These are phyloP conservation scores for Tricholoma sp. DNA, from an alignment of 768 basidiomycete species.

Conservation along the genomic window DNA sequence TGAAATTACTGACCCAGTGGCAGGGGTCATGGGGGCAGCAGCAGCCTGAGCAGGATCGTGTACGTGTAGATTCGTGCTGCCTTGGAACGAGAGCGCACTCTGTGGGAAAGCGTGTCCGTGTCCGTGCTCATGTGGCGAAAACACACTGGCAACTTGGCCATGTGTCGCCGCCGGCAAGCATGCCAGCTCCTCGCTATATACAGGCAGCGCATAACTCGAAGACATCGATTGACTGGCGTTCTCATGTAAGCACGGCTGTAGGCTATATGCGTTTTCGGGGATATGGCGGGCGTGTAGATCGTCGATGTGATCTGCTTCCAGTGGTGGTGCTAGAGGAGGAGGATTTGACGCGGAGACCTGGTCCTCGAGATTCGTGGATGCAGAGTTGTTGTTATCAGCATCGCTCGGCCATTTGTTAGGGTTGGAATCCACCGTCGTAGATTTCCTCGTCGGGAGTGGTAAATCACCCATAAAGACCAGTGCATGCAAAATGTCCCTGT, in stretches of 20 bases:
- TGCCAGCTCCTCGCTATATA: constrained; percentile 60
- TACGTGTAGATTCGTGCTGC: too few relatives aligned
- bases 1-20: too few relatives aligned
- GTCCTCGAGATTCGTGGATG: too few relatives aligned
- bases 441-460: constrained; percentile 45
- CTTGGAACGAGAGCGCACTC: too few relatives aligned
- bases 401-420: too few relatives aligned
- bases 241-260: background rate
- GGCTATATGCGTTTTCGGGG: constrained; percentile 7
- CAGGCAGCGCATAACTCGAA: constrained; percentile 39
- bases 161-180: constrained; percentile 36
- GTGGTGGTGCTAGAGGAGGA: too few relatives aligned
- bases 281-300: constrained; percentile 18
- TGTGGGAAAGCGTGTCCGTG: background rate
- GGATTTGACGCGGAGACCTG: too few relatives aligned
- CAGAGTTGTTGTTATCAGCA: too few relatives aligned
- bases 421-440: too few relatives aligned
- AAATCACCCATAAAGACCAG: constrained; percentile 68
- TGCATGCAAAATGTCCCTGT: constrained; percentile 70
- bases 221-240: background rate
- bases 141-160: constrained; percentile 16
- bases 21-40: too few relatives aligned
- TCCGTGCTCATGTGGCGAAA: background rate
- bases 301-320: background rate
- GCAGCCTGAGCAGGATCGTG: too few relatives aligned